Evolutionary conservation across 1,139 yeast species (phyloP).

Genomic region (Pichia sp.): DNA sequence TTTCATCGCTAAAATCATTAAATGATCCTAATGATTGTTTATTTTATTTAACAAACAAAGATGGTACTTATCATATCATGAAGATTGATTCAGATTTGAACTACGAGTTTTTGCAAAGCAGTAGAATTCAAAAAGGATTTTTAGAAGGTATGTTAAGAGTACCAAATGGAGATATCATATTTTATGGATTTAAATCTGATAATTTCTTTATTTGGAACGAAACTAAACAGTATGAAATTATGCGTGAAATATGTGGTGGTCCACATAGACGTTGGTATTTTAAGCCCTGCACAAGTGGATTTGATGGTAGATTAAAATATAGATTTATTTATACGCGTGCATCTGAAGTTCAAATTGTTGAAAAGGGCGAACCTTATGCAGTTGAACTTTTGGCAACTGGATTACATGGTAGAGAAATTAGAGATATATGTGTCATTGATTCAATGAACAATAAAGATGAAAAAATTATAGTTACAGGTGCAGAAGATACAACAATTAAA

Average conservation of each 20-base stretch:
- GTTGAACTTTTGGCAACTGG: slow-evolving; percentile 44
- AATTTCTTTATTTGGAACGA: slow-evolving; percentile 81
- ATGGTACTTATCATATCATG: slow-evolving; percentile 50
- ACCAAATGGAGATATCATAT: slow-evolving; percentile 40
- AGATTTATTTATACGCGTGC: slow-evolving; percentile 53
- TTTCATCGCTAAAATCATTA: slow-evolving; percentile 49
- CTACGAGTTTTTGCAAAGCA: slow-evolving; percentile 43
- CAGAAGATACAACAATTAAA: slow-evolving; percentile 81
- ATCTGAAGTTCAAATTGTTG: slow-evolving; percentile 34
- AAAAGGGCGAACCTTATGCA: slow-evolving; percentile 18
- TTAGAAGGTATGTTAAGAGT: slow-evolving; percentile 63
- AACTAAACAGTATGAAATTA: slow-evolving; percentile 63
- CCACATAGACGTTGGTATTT: slow-evolving; percentile 80
- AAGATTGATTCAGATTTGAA: slow-evolving; percentile 22
- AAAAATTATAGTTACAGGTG: slow-evolving; percentile 58
- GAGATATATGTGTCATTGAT: slow-evolving; percentile 53
- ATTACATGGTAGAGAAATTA: slow-evolving; percentile 84
- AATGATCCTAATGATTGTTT: slow-evolving; percentile 20
- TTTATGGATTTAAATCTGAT: slow-evolving; percentile 80
- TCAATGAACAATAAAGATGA: slow-evolving; percentile 21
- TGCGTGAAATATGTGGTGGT: slow-evolving; percentile 82
- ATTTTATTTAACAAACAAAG: slow-evolving; percentile 51
- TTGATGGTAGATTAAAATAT: slow-evolving; percentile 10
- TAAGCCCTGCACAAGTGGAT: slow-evolving; percentile 24
- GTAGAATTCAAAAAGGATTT: slow-evolving; percentile 67